Percentiles rank a stretch among this genome's conserved stretches.
phyloP scores from a whole-genome alignment of 495 filamentous ascomycete species.

The Penicillium silybi region DNA sequence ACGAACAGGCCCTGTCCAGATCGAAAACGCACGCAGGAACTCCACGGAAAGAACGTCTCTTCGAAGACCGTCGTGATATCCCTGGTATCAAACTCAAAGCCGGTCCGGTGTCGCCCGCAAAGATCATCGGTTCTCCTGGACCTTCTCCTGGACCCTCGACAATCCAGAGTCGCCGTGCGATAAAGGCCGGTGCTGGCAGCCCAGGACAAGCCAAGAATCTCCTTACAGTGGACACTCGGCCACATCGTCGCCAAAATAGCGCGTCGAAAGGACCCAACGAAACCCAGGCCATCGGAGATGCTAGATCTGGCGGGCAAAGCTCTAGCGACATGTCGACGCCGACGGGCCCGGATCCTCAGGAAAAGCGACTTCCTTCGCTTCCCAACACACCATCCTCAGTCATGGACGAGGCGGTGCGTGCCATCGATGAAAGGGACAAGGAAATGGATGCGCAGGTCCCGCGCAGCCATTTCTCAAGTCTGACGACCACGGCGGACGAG shows the following conservation, averaged over 20 bases:
- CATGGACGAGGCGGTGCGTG: slow-evolving; percentile 45
- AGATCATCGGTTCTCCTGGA: slow-evolving; percentile 1
- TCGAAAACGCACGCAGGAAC: background rate
- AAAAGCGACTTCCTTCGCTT: slow-evolving; percentile 44
- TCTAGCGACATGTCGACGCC: slow-evolving; percentile 28
- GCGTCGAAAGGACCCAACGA: background rate
- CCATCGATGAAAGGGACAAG: slow-evolving; percentile 35
- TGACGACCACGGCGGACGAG: slow-evolving; percentile 38
- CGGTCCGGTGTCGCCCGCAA: slow-evolving; percentile 4
- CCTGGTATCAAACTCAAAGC: slow-evolving; percentile 17
- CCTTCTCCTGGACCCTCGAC: slow-evolving; percentile 17
- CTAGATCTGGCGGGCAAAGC: background rate
- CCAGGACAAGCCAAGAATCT: slow-evolving; percentile 15
- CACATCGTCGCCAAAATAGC: slow-evolving; percentile 5
- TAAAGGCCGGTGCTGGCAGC: slow-evolving; percentile 22
- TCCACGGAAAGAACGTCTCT: background rate
- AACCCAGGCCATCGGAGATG: slow-evolving; percentile 5
- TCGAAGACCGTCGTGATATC: slow-evolving; percentile 10
- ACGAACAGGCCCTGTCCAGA: slow-evolving; percentile 7
- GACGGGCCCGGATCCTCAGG: slow-evolving; percentile 23
- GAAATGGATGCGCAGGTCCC: slow-evolving; percentile 32
- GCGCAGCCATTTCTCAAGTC: slow-evolving; percentile 42
- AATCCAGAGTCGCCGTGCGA: slow-evolving; percentile 35
- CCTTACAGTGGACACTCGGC: slow-evolving; percentile 28
- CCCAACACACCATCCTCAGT: slow-evolving; percentile 47